Conservation (phyloP, 1,139 yeast species). For the Protomyces arabidopsidicola region DNA sequence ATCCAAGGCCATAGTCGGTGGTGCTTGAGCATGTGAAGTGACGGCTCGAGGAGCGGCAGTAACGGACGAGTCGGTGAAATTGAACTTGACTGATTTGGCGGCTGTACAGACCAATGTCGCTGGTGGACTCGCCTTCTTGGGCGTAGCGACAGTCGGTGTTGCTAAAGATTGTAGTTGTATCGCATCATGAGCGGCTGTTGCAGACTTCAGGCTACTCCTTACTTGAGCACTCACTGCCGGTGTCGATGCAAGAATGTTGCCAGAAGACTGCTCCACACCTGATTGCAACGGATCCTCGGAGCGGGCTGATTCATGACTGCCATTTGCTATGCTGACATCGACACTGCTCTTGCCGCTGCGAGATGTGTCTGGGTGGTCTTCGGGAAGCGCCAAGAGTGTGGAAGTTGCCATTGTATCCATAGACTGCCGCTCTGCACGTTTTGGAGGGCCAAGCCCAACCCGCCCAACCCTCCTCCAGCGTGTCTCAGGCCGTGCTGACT, state of each 20-base stretch:
- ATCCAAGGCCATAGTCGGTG: conserved; percentile 15
- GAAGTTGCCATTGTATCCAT: conserved; percentile 16
- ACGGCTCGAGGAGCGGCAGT: not conserved
- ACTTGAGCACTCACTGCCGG: not conserved
- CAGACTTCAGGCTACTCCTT: not conserved
- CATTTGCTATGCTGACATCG: not conserved
- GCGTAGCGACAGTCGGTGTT: not conserved
- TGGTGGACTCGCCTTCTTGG: not conserved
- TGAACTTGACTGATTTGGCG: not conserved
- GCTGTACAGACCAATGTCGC: not conserved
- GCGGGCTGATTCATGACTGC: not conserved
- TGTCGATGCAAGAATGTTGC: not conserved
- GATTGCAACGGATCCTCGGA: not conserved
- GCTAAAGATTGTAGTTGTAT: not conserved
- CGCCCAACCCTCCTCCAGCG: conserved; percentile 29
- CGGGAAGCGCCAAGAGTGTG: not conserved
- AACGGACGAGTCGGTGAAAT: not conserved
- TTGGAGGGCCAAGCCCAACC: conserved; percentile 30
- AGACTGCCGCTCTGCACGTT: conserved; percentile 29
- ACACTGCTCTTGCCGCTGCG: not conserved
- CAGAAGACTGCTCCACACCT: not conserved
- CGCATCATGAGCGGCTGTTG: not conserved
- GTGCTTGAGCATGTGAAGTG: conserved; percentile 1
- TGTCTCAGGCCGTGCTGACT: conserved; percentile 12
- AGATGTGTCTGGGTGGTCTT: conserved; percentile 7